phyloP scores from a whole-genome alignment of 2,329 filamentous ascomycete genomes.

The Aspergillus bombycis region DNA sequence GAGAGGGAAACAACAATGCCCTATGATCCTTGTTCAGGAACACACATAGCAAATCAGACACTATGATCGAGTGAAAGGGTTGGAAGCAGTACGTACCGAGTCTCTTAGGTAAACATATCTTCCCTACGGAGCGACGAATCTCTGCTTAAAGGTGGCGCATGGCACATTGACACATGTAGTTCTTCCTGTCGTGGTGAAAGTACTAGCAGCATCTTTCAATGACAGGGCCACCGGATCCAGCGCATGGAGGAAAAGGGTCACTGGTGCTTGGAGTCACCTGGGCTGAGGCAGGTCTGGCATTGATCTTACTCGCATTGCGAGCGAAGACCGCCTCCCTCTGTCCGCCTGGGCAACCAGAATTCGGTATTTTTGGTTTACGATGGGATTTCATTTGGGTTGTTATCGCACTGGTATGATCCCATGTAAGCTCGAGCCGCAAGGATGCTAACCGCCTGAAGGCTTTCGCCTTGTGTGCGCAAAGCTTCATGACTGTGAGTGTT shows the following conservation, averaged over 20 bases:
- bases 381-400: constrained; percentile 28
- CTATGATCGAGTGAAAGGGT: not conserved
- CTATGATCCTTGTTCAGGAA: not conserved
- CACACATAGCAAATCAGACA: not conserved
- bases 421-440: too few relatives aligned
- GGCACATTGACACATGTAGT: not conserved
- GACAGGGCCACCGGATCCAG: not conserved
- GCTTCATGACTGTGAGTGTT: constrained; percentile 21
- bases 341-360: constrained; percentile 7
- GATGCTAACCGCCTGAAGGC: not conserved
- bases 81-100: not conserved
- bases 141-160: not conserved
- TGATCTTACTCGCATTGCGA: constrained; percentile 19
- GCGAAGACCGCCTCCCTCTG: constrained; percentile 22
- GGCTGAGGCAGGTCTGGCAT: constrained; percentile 21
- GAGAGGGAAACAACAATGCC: not conserved
- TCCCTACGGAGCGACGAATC: not conserved
- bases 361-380: constrained; percentile 19
- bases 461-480: constrained; percentile 13
- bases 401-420: constrained; percentile 16
- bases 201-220: not conserved
- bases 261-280: constrained; percentile 23
- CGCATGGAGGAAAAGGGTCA: constrained; percentile 15
- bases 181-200: not conserved
- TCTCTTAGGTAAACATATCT: not conserved